Evolutionary conservation across 208 protist species (phyloP), one percentile per base, ranked within the genome.

Genomic region (Leishmania tropica): DNA sequence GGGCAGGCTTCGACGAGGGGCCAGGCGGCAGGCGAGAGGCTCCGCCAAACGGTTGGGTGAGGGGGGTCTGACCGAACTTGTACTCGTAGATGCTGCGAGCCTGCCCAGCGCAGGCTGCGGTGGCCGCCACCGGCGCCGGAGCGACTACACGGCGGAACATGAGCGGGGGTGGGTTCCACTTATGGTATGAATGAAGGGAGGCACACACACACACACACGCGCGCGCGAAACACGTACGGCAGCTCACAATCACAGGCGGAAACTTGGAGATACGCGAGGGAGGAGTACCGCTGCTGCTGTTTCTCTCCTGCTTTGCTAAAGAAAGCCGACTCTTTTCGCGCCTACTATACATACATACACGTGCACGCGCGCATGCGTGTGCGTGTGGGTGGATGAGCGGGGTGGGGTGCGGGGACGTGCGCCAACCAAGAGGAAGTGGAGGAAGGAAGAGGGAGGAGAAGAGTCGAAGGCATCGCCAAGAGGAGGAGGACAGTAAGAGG

Each of bases 11-110:
- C 47, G 83, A 75, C 24, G 77, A 72, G 51, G 78, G 71, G 62
- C 54, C 10, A 37, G 78, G 78, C 60, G 83, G 77, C 48, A 85
- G 19, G 54, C 74, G 83, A 37, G 60, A 40, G 17, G 71, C 1
- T 1, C 60, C 48, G 68, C 81, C 58, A 79, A 93, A 94, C 42
- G 83, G 84, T 65, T 87, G 51, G 15, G 87, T 86, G 40, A 97
- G 86, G 21, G 88, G 88, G 37, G 82, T 84, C 80, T 96, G 92
- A 40, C 92, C 91, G 73, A 95, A 94, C 80, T 95, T 95, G 83
- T 95, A 97, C 77, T 95, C 85, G 70, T 89, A 90, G 76, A 97
- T 94, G 79, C 35, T 71, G 51, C 94, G 91, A 40, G 75, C 82
- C 81, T 92, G 87, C 48, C 60, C 56, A 78, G 70, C 70, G 51